Evolutionary conservation across 2,329 filamentous ascomycete species (phyloP), one percentile per base, ranked within the genome.

Genomic region (Colletotrichum sp.): DNA sequence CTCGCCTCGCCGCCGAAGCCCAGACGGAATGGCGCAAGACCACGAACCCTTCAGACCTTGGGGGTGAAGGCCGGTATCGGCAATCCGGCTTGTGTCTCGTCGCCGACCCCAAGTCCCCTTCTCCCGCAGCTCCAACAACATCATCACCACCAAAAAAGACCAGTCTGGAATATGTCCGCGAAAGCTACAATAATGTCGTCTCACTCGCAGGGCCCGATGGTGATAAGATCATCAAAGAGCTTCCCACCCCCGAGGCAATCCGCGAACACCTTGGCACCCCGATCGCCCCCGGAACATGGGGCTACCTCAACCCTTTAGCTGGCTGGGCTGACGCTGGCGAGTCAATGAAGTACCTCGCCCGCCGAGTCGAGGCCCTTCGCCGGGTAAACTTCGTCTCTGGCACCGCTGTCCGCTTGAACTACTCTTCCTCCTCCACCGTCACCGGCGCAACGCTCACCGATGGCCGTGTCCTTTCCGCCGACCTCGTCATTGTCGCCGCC

Each of bases 301-400:
- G 93, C 27, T 97, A 96, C 82, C 83, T 94, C 68, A 97, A 98
- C 81, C 87, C 88, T 67, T 86, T 88, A 33, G 93, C 92, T 51
- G 95, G 95, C 8, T 98, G 95, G 95, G 94, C 93, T 4, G 90
- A 98, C 80, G 94, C 95, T 0, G 92, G 92, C 75, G 89, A 88
- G 59, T 90, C 88, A 16, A 94, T 96, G 91, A 82, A 86, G 58
- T 94, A 90, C 87, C 81, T 94, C 18, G 87, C 90, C 71, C 80
- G 85, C 57, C 84, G 87, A 67, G 89, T 92, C 29, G 86, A 87
- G 47, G 86, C 84, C 11, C 88, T 89, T 9, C 86, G 87, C 12
- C 87, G 91, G 66, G 88, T 93, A 27, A 79, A 77, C 3, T 92
- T 92, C 77, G 81, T 91, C 33, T 85, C 86, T 63, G 90, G 85